These are phyloP conservation scores for Cyclaneusma minus DNA, from an alignment of 2,329 filamentous ascomycete species.

Conservation along the genomic window DNA sequence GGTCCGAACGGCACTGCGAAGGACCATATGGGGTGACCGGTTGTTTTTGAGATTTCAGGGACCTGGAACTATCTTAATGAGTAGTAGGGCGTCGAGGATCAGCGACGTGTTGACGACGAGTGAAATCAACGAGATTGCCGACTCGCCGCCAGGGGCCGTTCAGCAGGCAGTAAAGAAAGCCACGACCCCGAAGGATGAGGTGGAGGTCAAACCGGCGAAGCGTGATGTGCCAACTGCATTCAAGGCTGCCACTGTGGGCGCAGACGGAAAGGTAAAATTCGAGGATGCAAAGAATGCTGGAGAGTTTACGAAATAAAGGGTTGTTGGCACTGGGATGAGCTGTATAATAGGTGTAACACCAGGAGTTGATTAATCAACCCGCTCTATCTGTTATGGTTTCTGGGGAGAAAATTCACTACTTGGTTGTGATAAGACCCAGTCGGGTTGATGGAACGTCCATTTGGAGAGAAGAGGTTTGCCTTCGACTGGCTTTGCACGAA, in stretches of 20 bases:
- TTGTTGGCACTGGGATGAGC: too few species aligned
- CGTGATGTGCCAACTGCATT: constrained; percentile 27
- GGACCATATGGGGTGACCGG: constrained; percentile 85
- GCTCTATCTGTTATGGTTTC: too few species aligned
- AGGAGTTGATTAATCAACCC: too few species aligned
- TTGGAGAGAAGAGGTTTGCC: too few species aligned
- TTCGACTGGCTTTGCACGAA: too few species aligned
- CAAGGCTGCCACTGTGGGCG: constrained; percentile 38
- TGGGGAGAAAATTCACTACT: too few species aligned
- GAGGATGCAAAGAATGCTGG: constrained; percentile 7
- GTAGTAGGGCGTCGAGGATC: constrained; percentile 68
- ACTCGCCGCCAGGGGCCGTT: constrained; percentile 58
- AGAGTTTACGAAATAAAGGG: constrained; percentile 2
- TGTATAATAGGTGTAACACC: too few species aligned
- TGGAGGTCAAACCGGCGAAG: constrained; percentile 13
- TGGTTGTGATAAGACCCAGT: too few species aligned
- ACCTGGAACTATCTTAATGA: constrained; percentile 72
- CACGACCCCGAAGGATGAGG: constrained; percentile 21
- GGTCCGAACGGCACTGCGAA: constrained; percentile 59
- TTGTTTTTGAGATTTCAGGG: constrained; percentile 84
- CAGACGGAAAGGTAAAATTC: constrained; percentile 52
- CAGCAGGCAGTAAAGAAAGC: constrained; percentile 38
- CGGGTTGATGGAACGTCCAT: too few species aligned
- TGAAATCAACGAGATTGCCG: constrained; percentile 83
- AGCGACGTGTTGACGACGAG: constrained; percentile 62